Conservation (phyloP, 768 basidiomycete species). For the Paxillus ammoniavirescens region DNA sequence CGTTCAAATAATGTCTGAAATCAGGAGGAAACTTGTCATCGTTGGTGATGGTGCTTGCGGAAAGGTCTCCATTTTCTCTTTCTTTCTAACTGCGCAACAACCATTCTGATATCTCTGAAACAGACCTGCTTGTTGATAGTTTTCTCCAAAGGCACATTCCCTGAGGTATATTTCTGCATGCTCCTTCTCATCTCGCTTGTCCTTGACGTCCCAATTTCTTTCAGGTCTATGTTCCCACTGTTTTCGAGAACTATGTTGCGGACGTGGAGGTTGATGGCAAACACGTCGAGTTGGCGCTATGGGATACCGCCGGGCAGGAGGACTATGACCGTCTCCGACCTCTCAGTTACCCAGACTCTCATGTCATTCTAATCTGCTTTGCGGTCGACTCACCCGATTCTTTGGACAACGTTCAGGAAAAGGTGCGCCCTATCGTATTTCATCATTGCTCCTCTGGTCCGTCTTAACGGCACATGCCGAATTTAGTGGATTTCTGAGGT, state of each 20-base stretch:
- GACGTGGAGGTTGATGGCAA: conserved; percentile 99
- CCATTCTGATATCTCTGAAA: conserved; percentile 18
- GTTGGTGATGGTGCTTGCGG: conserved; percentile 98
- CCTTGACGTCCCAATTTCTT: neutral
- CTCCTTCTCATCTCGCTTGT: neutral
- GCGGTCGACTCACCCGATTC: conserved; percentile 98
- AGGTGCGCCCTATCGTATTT: conserved; percentile 56
- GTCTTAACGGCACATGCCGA: conserved; percentile 6
- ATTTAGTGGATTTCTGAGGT: conserved; percentile 97
- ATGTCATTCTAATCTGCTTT: conserved; percentile 99
- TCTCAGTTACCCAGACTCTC: conserved; percentile 98
- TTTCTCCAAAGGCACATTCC: conserved; percentile 95
- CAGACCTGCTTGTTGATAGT: conserved; percentile 94
- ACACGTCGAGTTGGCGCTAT: conserved; percentile 96
- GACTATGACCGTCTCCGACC: conserved; percentile 99
- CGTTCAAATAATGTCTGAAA: conserved; percentile 80
- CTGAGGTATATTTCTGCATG: conserved; percentile 57
- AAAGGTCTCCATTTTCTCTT: conserved; percentile 55
- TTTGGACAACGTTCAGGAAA: conserved; percentile 99
- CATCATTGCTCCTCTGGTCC: conserved; percentile 3
- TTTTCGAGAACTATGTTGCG: conserved; percentile 99
- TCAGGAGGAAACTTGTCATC: conserved; percentile 97
- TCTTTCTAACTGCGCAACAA: conserved; percentile 5
- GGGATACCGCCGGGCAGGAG: conserved; percentile 99
- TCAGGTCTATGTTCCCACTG: conserved; percentile 98